Conservation (phyloP, 768 basidiomycete genomes). For the Candolleomyces eurysporus region DNA sequence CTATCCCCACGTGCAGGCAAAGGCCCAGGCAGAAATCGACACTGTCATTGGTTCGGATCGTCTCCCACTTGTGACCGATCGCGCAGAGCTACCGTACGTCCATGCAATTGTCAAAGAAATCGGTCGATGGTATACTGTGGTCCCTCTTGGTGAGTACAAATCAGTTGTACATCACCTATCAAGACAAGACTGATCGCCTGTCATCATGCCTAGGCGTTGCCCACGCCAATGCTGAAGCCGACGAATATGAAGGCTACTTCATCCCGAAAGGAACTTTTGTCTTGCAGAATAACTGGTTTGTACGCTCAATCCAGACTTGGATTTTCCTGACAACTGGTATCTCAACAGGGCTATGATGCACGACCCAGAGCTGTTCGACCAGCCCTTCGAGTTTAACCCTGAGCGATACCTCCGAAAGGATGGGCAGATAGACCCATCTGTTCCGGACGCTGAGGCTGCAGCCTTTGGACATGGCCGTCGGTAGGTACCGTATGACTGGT, state of each 20-base stretch:
- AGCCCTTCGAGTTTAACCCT: conserved; percentile 23
- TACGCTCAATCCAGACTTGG: background rate
- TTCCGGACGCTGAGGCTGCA: conserved; percentile 18
- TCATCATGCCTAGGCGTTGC: conserved; percentile 1
- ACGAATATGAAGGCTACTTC: conserved; percentile 20
- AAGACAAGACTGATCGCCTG: conserved; percentile 7
- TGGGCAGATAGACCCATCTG: conserved; percentile 17
- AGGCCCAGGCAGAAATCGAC: conserved; percentile 6
- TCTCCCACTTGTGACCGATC: conserved; percentile 1
- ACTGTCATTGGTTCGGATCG: conserved; percentile 7
- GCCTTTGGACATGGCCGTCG: conserved; percentile 29
- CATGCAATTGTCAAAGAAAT: conserved; percentile 9
- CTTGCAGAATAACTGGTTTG: conserved; percentile 27
- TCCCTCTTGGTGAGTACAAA: conserved; percentile 5
- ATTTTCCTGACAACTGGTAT: background rate
- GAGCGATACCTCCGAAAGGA: conserved; percentile 26
- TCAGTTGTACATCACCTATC: conserved; percentile 7
- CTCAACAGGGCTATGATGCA: conserved; percentile 21
- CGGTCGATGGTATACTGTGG: conserved; percentile 3
- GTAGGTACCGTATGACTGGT: background rate
- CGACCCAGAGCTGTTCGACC: conserved; percentile 21
- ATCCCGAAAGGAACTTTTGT: conserved; percentile 36
- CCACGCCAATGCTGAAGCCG: background rate
- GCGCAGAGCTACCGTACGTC: background rate
- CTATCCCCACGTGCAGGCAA: conserved; percentile 2